Conservation (phyloP, 768 basidiomycete genomes). For the Boletus coccyginus region DNA sequence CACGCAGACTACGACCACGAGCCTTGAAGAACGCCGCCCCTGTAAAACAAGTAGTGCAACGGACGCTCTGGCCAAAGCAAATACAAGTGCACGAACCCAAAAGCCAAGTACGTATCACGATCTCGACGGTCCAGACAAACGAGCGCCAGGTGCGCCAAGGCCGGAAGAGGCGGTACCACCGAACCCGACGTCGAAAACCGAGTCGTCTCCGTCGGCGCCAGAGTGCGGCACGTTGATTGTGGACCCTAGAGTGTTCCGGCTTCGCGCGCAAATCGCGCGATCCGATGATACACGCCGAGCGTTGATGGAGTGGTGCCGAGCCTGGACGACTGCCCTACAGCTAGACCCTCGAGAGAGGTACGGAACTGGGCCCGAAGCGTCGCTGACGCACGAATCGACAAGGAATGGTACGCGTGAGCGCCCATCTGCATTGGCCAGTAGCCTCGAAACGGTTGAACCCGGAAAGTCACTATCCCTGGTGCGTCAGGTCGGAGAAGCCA, state of each 20-base stretch:
- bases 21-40: background rate
- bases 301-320: conserved; percentile 13
- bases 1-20: background rate
- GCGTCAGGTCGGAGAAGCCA: background rate
- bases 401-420: background rate
- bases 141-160: background rate
- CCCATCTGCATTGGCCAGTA: background rate
- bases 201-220: background rate
- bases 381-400: background rate
- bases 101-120: background rate
- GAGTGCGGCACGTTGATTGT: background rate
- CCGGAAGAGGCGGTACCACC: background rate
- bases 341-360: background rate
- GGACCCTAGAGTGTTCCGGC: conserved; percentile 9
- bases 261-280: conserved; percentile 7
- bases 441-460: background rate
- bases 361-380: background rate
- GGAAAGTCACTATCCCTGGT: background rate
- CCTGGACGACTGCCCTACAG: background rate
- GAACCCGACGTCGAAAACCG: background rate
- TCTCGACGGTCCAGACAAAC: background rate
- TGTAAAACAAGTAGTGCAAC: background rate
- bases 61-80: background rate
- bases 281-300: background rate
- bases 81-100: background rate